These are phyloP conservation scores for Cynara cardunculus DNA, from an alignment of 129 eudicot species.

Conservation along the genomic window DNA sequence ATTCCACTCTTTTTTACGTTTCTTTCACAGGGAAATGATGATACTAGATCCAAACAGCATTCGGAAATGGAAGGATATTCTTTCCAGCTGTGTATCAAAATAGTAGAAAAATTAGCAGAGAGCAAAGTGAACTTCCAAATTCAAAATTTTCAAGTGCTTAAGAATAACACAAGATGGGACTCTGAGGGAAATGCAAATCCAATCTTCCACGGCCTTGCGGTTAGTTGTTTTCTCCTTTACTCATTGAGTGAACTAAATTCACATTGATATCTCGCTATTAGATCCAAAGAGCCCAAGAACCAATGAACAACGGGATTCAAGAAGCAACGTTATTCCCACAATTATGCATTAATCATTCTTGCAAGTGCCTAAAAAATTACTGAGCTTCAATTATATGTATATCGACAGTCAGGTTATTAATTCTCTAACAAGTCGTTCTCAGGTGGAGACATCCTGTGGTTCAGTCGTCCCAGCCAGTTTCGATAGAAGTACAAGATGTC, in stretches of 20 bases:
- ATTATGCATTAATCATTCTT: background rate
- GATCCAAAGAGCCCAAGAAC: background rate
- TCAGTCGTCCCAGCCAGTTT: slow-evolving; percentile 70
- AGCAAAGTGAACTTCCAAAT: slow-evolving; percentile 59
- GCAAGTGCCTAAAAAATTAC: background rate
- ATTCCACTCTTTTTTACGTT: slow-evolving; percentile 15
- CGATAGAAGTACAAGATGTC: slow-evolving; percentile 68
- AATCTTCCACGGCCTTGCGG: slow-evolving; percentile 77
- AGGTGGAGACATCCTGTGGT: slow-evolving; percentile 78
- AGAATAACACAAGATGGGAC: slow-evolving; percentile 75
- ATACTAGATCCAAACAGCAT: slow-evolving; percentile 6
- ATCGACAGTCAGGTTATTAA: background rate
- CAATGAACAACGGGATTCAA: background rate
- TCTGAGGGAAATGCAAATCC: slow-evolving; percentile 70
- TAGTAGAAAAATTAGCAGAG: slow-evolving; percentile 51
- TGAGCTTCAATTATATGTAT: background rate
- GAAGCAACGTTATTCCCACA: background rate
- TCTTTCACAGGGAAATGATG: slow-evolving; percentile 34
- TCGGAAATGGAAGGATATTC: slow-evolving; percentile 52
- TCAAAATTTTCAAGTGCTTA: slow-evolving; percentile 71
- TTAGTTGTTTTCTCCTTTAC: slow-evolving; percentile 30
- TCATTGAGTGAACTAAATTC: background rate
- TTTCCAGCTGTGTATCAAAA: slow-evolving; percentile 63
- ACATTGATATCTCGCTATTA: background rate
- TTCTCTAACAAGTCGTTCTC: background rate